Evolutionary conservation across 2,329 filamentous ascomycete species (phyloP).

Genomic region (Didymella pomorum): DNA sequence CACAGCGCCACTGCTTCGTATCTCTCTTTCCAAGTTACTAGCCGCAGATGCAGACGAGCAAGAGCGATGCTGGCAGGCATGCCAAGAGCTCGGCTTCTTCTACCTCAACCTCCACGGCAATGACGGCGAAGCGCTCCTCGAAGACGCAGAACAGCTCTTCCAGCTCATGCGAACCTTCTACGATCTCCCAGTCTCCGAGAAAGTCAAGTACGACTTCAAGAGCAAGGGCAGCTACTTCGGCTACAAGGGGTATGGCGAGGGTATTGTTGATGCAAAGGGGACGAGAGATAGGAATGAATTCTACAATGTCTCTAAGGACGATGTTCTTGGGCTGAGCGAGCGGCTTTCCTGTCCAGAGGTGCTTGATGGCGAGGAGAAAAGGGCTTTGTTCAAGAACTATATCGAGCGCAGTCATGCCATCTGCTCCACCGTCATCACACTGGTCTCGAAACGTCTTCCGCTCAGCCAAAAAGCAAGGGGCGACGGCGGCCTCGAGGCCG

Average conservation of each 20-base stretch:
- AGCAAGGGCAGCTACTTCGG: slow-evolving; percentile 62
- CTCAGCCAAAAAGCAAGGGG: slow-evolving; percentile 39
- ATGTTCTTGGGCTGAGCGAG: slow-evolving; percentile 54
- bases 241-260: slow-evolving; percentile 57
- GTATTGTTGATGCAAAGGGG: slow-evolving; percentile 58
- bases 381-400: slow-evolving; percentile 52
- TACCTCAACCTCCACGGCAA: slow-evolving; percentile 59
- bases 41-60: slow-evolving; percentile 45
- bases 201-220: slow-evolving; percentile 63
- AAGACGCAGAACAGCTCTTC: slow-evolving; percentile 56
- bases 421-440: slow-evolving; percentile 54
- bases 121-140: slow-evolving; percentile 53
- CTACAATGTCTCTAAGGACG: slow-evolving; percentile 65
- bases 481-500: slow-evolving; percentile 51
- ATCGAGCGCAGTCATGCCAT: slow-evolving; percentile 57
- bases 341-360: slow-evolving; percentile 1
- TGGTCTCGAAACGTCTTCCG: slow-evolving; percentile 56
- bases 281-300: slow-evolving; percentile 63
- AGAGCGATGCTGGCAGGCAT: slow-evolving; percentile 52
- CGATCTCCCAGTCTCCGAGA: slow-evolving; percentile 59
- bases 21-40: slow-evolving; percentile 54
- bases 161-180: slow-evolving; percentile 57
- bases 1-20: slow-evolving; percentile 52
- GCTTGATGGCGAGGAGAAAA: neutral
- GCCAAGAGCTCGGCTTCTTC: slow-evolving; percentile 64